Evolutionary conservation across 2,329 filamentous ascomycete genomes (phyloP).

Genomic region (Aspergillus glaucus): DNA sequence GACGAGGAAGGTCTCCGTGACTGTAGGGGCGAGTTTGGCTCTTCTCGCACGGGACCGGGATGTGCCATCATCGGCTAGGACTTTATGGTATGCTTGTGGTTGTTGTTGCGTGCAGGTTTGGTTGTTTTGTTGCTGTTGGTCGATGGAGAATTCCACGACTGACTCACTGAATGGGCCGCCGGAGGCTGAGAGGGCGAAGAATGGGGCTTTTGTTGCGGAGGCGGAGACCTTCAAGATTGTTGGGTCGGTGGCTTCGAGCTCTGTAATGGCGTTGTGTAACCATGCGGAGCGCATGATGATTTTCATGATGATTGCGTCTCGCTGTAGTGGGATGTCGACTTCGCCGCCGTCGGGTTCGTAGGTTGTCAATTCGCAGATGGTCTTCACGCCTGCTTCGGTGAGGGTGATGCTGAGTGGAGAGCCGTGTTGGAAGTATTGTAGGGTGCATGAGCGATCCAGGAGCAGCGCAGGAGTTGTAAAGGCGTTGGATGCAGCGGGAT

Average conservation of each 20-base stretch:
- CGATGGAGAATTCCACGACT: conserved; percentile 54
- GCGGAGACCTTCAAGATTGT: conserved; percentile 63
- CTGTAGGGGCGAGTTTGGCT: conserved; percentile 35
- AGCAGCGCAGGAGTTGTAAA: conserved; percentile 80
- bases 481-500: conserved; percentile 53
- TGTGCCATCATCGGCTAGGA: conserved; percentile 32
- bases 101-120: conserved; percentile 16
- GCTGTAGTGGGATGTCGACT: conserved; percentile 70
- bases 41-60: conserved; percentile 26
- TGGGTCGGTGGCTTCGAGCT: conserved; percentile 61
- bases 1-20: conserved; percentile 48
- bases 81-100: conserved; percentile 24
- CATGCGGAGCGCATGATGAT: conserved; percentile 74
- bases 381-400: conserved; percentile 78
- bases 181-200: conserved; percentile 65
- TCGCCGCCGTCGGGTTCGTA: conserved; percentile 64
- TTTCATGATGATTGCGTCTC: conserved; percentile 75
- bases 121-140: conserved; percentile 18
- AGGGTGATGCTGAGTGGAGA: conserved; percentile 77
- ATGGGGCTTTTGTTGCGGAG: conserved; percentile 55
- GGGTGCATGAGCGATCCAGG: conserved; percentile 76
- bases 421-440: conserved; percentile 69
- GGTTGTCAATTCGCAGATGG: conserved; percentile 82
- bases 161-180: conserved; percentile 55
- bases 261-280: conserved; percentile 46